Conservation (phyloP, 1,284 basidiomycete species). For the Malassezia yamatoensis region DNA sequence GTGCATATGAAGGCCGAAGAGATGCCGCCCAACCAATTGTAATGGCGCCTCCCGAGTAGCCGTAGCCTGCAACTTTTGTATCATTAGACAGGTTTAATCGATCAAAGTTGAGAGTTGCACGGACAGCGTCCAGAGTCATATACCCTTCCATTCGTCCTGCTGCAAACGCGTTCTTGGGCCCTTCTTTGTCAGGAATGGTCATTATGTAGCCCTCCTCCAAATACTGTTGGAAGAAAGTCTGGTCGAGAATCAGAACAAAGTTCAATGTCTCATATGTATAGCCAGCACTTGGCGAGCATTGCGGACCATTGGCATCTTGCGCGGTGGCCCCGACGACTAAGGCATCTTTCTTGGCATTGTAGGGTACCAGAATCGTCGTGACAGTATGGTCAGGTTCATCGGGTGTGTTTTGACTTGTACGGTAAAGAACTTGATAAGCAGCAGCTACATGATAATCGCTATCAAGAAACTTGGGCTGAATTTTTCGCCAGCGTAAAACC, state of each 20-base stretch:
- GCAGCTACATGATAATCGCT: not conserved
- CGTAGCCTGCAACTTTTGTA: constrained; percentile 24
- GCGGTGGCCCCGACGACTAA: constrained; percentile 22
- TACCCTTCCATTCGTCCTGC: constrained; percentile 28
- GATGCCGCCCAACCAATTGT: constrained; percentile 32
- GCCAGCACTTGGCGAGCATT: constrained; percentile 21
- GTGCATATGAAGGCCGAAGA: constrained; percentile 22
- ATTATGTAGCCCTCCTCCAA: constrained; percentile 29
- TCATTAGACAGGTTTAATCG: constrained; percentile 20
- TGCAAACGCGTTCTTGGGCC: constrained; percentile 28
- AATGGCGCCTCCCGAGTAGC: constrained; percentile 39
- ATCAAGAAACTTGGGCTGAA: constrained; percentile 15
- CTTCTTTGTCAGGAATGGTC: constrained; percentile 32
- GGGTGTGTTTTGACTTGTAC: constrained; percentile 9
- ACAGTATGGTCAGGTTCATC: constrained; percentile 16
- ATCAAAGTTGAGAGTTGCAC: constrained; percentile 23
- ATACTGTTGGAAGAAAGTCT: constrained; percentile 19
- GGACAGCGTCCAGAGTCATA: constrained; percentile 30
- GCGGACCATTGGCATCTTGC: constrained; percentile 21
- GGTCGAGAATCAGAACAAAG: not conserved
- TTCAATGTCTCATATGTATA: not conserved
- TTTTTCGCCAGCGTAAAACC: constrained; percentile 21
- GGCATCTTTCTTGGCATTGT: constrained; percentile 19
- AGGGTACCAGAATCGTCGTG: constrained; percentile 24
- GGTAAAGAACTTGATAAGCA: constrained; percentile 25